These are phyloP conservation scores for Lanmaoa rubissima DNA, from an alignment of 768 basidiomycete genomes.

Conservation along the genomic window DNA sequence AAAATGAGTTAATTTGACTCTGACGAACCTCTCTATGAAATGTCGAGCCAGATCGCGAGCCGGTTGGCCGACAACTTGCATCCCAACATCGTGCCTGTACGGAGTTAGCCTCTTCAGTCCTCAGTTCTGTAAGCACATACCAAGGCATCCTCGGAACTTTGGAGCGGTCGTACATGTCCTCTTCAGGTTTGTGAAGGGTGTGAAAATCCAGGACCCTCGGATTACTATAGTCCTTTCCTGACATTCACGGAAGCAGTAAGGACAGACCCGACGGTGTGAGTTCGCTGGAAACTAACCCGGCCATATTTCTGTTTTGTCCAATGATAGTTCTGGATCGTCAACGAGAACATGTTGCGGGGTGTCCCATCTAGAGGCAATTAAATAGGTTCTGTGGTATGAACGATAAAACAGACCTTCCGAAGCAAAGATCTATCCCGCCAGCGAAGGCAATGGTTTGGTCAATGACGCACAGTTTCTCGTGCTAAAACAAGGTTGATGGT, in stretches of 20 bases:
- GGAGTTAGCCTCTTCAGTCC: background rate
- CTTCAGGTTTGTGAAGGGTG: constrained; percentile 81
- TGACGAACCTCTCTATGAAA: constrained; percentile 79
- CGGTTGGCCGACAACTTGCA: constrained; percentile 96
- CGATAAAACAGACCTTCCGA: constrained; percentile 58
- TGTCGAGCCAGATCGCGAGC: constrained; percentile 93
- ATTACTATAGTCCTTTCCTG: constrained; percentile 95
- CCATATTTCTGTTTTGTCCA: constrained; percentile 76
- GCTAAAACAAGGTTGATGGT: constrained; percentile 43
- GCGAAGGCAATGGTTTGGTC: constrained; percentile 97
- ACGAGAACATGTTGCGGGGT: constrained; percentile 89
- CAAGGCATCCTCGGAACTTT: constrained; percentile 96
- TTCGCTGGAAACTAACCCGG: constrained; percentile 50
- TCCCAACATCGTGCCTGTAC: constrained; percentile 89
- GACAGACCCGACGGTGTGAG: background rate
- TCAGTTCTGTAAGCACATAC: constrained; percentile 41
- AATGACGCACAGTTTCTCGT: constrained; percentile 97
- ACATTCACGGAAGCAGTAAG: background rate
- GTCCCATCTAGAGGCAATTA: constrained; percentile 69
- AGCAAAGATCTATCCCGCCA: constrained; percentile 95
- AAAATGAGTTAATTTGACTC: background rate
- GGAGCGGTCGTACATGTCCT: constrained; percentile 92
- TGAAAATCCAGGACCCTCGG: constrained; percentile 85
- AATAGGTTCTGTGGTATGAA: background rate
- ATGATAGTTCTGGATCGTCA: constrained; percentile 72